A percentile compares a stretch with the other conserved stretches of the same genome.
Evolutionary conservation across 2,329 filamentous ascomycete species (phyloP).

Genomic region (Aureobasidium uvarum): DNA sequence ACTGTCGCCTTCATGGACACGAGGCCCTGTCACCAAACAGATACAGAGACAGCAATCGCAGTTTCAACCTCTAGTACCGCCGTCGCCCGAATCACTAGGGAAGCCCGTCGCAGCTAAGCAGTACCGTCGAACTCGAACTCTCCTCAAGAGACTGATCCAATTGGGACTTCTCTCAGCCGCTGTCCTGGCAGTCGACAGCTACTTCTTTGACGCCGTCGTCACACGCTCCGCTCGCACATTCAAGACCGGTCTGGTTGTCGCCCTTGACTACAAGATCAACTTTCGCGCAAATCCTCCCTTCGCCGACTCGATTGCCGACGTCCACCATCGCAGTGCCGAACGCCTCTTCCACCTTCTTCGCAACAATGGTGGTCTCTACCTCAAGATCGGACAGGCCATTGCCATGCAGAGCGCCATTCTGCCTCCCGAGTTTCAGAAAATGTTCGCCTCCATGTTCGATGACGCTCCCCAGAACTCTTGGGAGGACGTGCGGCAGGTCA

Average conservation of each 20-base stretch:
- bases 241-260: slow-evolving; percentile 71
- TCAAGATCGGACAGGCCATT: slow-evolving; percentile 98
- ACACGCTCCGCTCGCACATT: slow-evolving; percentile 81
- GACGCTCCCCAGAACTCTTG: slow-evolving; percentile 92
- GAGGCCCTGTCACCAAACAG: slow-evolving; percentile 7
- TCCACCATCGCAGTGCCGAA: slow-evolving; percentile 82
- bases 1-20: slow-evolving; percentile 18
- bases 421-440: slow-evolving; percentile 90
- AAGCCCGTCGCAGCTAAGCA: slow-evolving; percentile 67
- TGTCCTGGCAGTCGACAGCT: slow-evolving; percentile 67
- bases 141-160: slow-evolving; percentile 70
- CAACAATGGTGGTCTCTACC: slow-evolving; percentile 85
- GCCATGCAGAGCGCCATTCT: slow-evolving; percentile 96
- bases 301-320: slow-evolving; percentile 68
- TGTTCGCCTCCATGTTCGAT: slow-evolving; percentile 97
- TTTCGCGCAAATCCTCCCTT: slow-evolving; percentile 77
- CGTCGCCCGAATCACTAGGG: slow-evolving; percentile 74
- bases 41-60: slow-evolving; percentile 32
- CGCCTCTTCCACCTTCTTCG: slow-evolving; percentile 77
- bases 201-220: slow-evolving; percentile 75
- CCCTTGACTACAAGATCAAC: slow-evolving; percentile 94
- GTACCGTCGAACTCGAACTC: slow-evolving; percentile 69
- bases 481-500: slow-evolving; percentile 79
- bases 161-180: slow-evolving; percentile 59
- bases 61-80: slow-evolving; percentile 57